Evolutionary conservation across 805 yeast species (phyloP), one percentile per base, ranked within the genome.

Genomic region (Myxozyma nipponensis): DNA sequence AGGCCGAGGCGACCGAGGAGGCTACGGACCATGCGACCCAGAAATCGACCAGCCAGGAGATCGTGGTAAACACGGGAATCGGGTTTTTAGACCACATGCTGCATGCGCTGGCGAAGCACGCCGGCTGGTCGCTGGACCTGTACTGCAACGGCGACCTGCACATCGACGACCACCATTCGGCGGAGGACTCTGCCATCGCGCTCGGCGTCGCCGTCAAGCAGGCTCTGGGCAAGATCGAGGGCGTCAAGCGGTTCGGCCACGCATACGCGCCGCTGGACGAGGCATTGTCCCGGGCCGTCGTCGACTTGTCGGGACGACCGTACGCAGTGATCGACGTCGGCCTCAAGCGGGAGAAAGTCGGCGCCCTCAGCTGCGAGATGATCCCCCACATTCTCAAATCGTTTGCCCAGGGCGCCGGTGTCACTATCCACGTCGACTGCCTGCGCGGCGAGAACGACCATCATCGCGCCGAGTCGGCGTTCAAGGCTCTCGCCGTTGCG

Each of bases 11-110:
- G 18, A 32, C 3, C 26, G 26, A 47, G 19, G 41, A 42, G 7
- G 49, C 39, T 32, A 39, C 56, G 9, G 43, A 36, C 25, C 84
- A 79, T 63, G 95, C 95, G 21, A 65, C 83, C 21, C 95, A 88
- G 64, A 65, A 76, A 21, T 79, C 95, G 0, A 70, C 76, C 13
- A 69, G 84, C 4, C 98, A 91, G 68, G 72, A 77, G 7, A 89
- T 93, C 52, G 74, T 81, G 28, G 81, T 93, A 45, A 85, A 86
- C 62, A 85, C 98, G 0, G 98, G 98, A 46, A 79, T 93, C 48
- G 98, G 98, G 0, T 93, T 93, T 66, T 71, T 91, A 51, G 98
- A 93, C 72, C 98, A 93, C 69, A 93, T 93, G 98, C 73, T 93
- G 42, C 96, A 91, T 63, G 98, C 98, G 0, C 74, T 93, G 61